Conservation (phyloP, 768 basidiomycete species). For the Tulasnella calospora region DNA sequence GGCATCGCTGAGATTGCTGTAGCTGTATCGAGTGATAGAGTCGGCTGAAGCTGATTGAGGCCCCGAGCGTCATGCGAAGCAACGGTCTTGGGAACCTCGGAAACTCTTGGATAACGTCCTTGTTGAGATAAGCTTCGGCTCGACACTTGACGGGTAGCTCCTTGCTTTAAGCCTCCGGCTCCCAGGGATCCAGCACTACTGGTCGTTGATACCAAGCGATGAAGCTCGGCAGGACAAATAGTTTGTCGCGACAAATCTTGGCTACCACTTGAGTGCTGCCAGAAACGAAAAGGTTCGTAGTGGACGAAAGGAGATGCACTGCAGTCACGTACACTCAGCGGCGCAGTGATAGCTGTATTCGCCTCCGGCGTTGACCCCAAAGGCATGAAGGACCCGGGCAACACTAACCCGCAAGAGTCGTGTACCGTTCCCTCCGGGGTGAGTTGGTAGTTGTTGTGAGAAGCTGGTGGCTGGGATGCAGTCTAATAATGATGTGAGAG, state of each 20-base stretch:
- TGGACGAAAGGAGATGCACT: neutral
- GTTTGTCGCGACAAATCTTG: neutral
- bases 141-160: neutral
- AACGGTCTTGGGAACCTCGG: neutral
- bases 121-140: neutral
- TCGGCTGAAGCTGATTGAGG: neutral
- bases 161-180: neutral
- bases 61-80: neutral
- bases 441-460: neutral
- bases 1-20: neutral
- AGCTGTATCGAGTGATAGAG: neutral
- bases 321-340: neutral
- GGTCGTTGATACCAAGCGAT: neutral
- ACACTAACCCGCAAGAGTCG: neutral
- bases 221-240: neutral
- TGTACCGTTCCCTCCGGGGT: neutral
- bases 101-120: neutral
- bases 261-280: neutral
- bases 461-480: neutral
- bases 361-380: neutral
- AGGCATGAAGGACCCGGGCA: neutral
- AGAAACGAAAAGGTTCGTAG: neutral
- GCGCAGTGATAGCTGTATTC: neutral
- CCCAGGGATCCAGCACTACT: neutral
- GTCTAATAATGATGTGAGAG: neutral